Base-by-base conservation (phyloP, 208 protist genomes). In the Wallacemonas collosoma region DNA sequence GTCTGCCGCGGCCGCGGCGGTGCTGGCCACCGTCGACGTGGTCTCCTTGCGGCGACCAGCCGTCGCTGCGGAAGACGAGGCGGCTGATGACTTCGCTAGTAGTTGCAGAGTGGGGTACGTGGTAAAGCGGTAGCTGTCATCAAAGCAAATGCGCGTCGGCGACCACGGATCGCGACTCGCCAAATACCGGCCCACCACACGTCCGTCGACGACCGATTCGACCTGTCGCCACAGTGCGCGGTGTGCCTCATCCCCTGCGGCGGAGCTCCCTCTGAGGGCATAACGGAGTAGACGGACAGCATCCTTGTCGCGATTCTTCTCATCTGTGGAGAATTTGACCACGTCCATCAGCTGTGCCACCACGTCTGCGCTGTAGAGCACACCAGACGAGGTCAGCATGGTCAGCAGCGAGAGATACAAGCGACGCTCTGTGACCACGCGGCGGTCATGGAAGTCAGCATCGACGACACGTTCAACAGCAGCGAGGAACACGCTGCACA, bases 341-440 rank as follows among this genome's bases (percentile, higher is more conserved):
- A 93, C 75, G 63, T 96, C 91, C 91, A 96, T 96, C 40, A 96
- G 68, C 71, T 96, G 91, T 38, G 91, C 91, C 45, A 94, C 74
- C 11, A 96, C 75, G 71, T 96, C 91, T 0, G 85, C 39, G 11
- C 88, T 88, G 80, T 90, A 90, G 38, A 96, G 79, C 17, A 96
- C 88, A n/a, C 91, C 91, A 41, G 83, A 86, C 48, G 87, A 85
- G 50, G 85, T 89, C 38, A 96, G 68, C 78, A 96, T 92, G 14
- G 87, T 87, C 36, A 94, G 79, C 17, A 96, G 54, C 47, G 88
- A 85, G 47, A 94, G 81, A 77, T 85, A 93, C 79, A 93, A 47
- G 43, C 87, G 87, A 3, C 91, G 88, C 77, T 89, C 80, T 40
- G 91, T 81, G 38, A 90, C 71, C 26, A 71, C 75, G 2, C 82